Evolutionary conservation across 2,329 filamentous ascomycete species (phyloP), one percentile per base, ranked within the genome.

Genomic region (Diaporthe sp.): DNA sequence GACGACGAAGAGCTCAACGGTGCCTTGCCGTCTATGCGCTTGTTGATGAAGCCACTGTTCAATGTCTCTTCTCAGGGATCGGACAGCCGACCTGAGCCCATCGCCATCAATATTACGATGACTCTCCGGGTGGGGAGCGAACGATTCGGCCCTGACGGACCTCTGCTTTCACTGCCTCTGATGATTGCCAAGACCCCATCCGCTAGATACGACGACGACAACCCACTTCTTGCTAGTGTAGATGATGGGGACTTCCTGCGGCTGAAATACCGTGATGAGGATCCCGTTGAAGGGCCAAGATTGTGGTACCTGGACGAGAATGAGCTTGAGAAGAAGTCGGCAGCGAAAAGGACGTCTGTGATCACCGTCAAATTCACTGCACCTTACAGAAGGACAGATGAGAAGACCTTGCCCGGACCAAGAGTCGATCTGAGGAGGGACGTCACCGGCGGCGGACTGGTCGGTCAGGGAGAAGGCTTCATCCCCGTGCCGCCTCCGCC

Each of bases 401-500:
- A 72, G 42, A 72, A 58, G 60, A 75, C 73, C 2, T 25, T n/a
- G 30, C 33, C 58, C 19, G 68, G 73, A n/a, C 57, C 73, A 13
- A 58, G 73, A 13, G 35, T 74, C 28, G 73, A 74, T 28, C 38
- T 74, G 5, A 70, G 73, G 17, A 71, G 73, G 12, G 73, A 74
- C 8, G 22, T 70, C 57, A 60, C 54, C 19, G 58, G 73, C 10
- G 67, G 68, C 6, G 71, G 71, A 22, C 57, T 74, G 13, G 38
- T 74, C 28, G 67, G 73, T 9, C 73, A 74, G 22, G 73, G 68
- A 0, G 19, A 42, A 10, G 73, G 73, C 0, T 74, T 74, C 6
- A 66, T 74, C 17, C 73, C 73, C 15, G 28, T 66, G 13, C 67
- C 67, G 1, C 72, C 67, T n/a, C 57, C 68, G 30, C 55, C 64